Evolutionary conservation across 257 asterid species (phyloP), one percentile per base, ranked within the genome.

Genomic region (Misopates orontium): DNA sequence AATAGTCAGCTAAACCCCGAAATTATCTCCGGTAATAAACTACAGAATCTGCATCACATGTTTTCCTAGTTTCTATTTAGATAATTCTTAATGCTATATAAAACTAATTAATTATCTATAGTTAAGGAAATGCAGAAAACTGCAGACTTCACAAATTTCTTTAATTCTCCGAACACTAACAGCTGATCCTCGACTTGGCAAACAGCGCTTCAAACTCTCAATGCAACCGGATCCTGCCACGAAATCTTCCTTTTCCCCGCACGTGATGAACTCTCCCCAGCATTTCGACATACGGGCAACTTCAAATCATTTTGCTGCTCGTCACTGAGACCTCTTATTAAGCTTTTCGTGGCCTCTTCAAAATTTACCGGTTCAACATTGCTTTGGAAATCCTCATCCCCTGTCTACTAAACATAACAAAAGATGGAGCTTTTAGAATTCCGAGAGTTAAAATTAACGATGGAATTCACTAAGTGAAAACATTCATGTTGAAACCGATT

Each of bases 201-300:
- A 19, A 41, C 20, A 1, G 20, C 0, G n/a, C 65, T 67, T 86
- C 86, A 88, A 76, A 91, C 95, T 69, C 97, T 80, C 76, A 91
- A 71, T 62, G 96, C 96, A 31, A 90, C 91, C 0, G 89, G 92
- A 60, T 90, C 97, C 79, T 81, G 93, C 97, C 96, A 88, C 10
- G 97, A 84, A 56, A 88, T 84, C 54, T 88, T 88, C 68, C 91
- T 80, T 83, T 88, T 88, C 71, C 90, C 91, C 20, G 63, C 87
- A 47, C 84, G 83, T 19, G 96, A 74, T 8, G 93, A 61, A 23
- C 88, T 83, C 79, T 84, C 95, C 23, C 91, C 91, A 0, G 82
- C 73, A 51, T 78, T 86, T 61, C 96, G 82, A 78, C 95, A 88
- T 17, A 84, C 16, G 1, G 88, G 73, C 58, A 84, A 17, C 86